Evolutionary conservation across 1,284 basidiomycete species (phyloP).

Genomic region (Gastroboletus turbinatus): DNA sequence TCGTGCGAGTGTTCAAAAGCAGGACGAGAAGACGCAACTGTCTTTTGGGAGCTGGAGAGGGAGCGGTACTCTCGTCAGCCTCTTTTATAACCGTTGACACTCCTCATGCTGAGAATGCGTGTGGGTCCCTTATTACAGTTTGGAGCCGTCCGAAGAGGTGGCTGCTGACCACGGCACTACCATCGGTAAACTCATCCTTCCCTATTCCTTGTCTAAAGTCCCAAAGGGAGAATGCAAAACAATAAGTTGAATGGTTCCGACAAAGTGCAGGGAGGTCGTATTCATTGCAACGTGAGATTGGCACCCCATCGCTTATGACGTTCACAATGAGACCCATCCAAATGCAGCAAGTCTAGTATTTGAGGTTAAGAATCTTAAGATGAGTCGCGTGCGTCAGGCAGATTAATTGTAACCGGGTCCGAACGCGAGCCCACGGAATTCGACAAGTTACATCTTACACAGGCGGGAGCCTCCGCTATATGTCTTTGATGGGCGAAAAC

Average conservation of each 20-base stretch:
- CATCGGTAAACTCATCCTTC: not conserved
- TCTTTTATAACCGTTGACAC: conserved; percentile 22
- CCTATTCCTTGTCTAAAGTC: not conserved
- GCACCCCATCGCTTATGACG: not conserved
- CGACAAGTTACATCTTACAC: not conserved
- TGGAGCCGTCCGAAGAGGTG: conserved; percentile 1
- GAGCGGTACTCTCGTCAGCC: not conserved
- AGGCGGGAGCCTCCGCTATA: not conserved
- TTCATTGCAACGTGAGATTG: conserved; percentile 10
- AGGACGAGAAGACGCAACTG: not conserved
- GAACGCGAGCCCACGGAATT: not conserved
- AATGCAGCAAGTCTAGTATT: conserved; percentile 25
- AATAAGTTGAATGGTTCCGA: conserved; percentile 16
- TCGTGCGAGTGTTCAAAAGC: conserved; percentile 1
- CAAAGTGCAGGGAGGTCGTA: not conserved
- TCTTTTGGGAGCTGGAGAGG: conserved; percentile 5
- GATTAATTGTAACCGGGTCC: not conserved
- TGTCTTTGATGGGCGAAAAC: not conserved
- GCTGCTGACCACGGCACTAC: not conserved
- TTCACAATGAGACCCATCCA: conserved; percentile 21
- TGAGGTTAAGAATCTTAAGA: not conserved
- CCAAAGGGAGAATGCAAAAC: conserved; percentile 11
- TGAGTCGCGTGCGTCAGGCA: not conserved
- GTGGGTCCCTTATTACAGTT: not conserved
- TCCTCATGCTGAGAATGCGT: not conserved